A percentile compares a stretch with the other conserved stretches of the same genome.
These are phyloP conservation scores for Paracoccidioides brasiliensis DNA, from an alignment of 2,329 filamentous ascomycete genomes.

Conservation along the genomic window DNA sequence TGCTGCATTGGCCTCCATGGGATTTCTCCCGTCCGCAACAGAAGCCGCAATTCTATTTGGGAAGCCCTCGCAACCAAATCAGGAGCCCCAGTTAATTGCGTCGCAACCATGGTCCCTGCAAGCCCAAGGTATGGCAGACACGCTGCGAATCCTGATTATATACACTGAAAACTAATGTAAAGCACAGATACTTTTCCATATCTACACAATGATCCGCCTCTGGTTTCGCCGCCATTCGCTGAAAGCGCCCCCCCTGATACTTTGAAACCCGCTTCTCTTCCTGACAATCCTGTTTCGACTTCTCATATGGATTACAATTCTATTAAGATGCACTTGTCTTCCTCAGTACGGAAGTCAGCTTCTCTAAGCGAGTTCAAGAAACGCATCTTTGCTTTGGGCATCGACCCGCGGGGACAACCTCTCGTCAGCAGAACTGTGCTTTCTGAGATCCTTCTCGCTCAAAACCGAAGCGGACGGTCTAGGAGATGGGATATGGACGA, in stretches of 20 bases:
- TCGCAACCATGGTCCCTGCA: background rate
- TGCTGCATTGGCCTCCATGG: slow-evolving; percentile 32
- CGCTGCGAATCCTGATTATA: background rate
- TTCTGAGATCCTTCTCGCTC: slow-evolving; percentile 13
- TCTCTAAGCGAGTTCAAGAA: background rate
- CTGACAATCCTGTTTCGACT: background rate
- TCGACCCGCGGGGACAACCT: background rate
- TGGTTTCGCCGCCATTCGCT: background rate
- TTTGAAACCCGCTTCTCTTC: background rate
- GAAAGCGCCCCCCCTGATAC: background rate
- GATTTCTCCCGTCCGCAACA: slow-evolving; percentile 17
- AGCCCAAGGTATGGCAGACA: background rate
- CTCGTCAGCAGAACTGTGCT: background rate
- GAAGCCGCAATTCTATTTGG: slow-evolving; percentile 33
- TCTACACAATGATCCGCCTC: background rate
- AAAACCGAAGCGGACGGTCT: background rate
- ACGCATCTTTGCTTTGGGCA: background rate
- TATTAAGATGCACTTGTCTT: background rate
- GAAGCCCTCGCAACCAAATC: slow-evolving; percentile 17
- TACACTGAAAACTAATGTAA: background rate
- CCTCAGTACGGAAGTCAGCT: background rate
- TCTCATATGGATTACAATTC: background rate
- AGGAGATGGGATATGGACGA: slow-evolving; percentile 13
- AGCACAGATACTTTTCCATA: background rate
- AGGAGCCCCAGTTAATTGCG: background rate